These are phyloP conservation scores for Pseudocercospora musae DNA, from an alignment of 2,329 filamentous ascomycete genomes.

Conservation along the genomic window DNA sequence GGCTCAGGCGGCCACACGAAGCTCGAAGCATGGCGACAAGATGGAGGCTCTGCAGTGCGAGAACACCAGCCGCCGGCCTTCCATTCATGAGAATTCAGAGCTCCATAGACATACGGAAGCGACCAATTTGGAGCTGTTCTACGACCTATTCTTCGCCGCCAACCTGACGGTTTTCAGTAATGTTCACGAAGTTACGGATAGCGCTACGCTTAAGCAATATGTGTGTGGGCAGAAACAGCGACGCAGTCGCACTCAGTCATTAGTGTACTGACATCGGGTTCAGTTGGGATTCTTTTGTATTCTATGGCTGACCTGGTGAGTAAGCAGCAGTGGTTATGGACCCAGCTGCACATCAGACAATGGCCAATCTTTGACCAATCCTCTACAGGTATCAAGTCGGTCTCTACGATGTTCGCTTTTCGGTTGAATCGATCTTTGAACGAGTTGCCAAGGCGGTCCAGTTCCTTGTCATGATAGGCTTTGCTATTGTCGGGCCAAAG, in stretches of 20 bases:
- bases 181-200: constrained; percentile 54
- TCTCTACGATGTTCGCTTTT: constrained; percentile 64
- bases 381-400: constrained; percentile 49
- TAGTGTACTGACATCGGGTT: neutral
- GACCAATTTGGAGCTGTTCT: constrained; percentile 57
- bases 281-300: constrained; percentile 54
- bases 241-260: neutral
- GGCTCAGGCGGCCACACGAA: neutral
- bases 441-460: constrained; percentile 58
- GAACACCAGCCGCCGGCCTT: neutral
- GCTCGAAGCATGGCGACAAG: neutral
- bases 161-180: constrained; percentile 63
- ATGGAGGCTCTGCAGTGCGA: neutral
- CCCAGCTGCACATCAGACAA: neutral
- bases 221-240: neutral
- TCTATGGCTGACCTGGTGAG: constrained; percentile 63
- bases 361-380: neutral
- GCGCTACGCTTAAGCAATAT: constrained; percentile 42
- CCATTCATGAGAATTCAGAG: constrained; percentile 20
- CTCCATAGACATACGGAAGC: constrained; percentile 49
- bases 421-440: constrained; percentile 62
- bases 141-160: constrained; percentile 61
- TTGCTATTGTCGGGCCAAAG: constrained; percentile 56
- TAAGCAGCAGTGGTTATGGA: neutral
- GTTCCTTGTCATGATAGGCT: constrained; percentile 63